Evolutionary conservation across 768 basidiomycete genomes (phyloP), one percentile per base, ranked within the genome.

Genomic region (Termitomyces heimii): DNA sequence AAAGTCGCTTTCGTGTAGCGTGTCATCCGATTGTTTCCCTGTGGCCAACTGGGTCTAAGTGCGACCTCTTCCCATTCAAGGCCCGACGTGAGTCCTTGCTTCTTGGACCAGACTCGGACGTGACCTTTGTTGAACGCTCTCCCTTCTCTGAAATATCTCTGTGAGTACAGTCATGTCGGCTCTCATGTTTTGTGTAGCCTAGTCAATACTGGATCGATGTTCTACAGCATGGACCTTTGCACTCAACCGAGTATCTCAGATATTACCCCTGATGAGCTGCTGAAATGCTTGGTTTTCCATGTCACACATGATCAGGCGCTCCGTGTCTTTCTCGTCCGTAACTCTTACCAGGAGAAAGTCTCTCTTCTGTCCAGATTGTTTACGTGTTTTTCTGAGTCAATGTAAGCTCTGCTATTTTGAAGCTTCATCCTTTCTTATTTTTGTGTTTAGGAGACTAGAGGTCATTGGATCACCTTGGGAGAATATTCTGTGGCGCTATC

Each of bases 241-340:
- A 24, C 55, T 29, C 61, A 54, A 29, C 61, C 58, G 22, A 54
- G 55, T n/a, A 43, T 62, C 24, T 60, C 58, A 26, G 53, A 43
- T 10, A 54, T 62, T 2, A 49, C 53, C 4, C 20, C 58, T 1
- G 44, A 56, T 8, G 44, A 63, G 29, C 39, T 63, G 6, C 16
- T 63, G 35, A n/a, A 43, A 18, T 57, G 45, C 2, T 31, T 63
- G 20, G 53, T 43, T 18, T 56, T 57, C 12, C 28, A 60, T 35
- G 52, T 61, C 18, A 65, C 61, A 5, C 42, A 62, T 53, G 54
- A 60, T 43, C 63, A 65, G 29, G 55, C 59, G 4, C 22, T 60
- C n/a, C 57, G 61, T 5, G 57, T 62, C 16, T 65, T 58, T 46
- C 59, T 62, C 29, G 20, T 48, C 2, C 50, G 51, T 29, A 55